phyloP scores from a whole-genome alignment of 495 filamentous ascomycete genomes.

The Xylaria scruposa region DNA sequence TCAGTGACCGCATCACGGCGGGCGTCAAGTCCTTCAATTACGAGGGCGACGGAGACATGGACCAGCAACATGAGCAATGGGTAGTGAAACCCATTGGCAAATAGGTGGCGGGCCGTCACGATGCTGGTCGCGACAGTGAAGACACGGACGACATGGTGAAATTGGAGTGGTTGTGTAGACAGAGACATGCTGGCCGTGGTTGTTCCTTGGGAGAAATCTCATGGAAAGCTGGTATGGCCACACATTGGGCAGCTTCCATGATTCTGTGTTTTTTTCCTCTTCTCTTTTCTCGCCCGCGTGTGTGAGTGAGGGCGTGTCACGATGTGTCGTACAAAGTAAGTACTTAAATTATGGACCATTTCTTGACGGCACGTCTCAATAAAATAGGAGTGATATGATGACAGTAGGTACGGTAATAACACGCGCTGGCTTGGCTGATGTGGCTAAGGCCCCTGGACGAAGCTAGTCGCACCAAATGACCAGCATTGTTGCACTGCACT shows the following conservation, averaged over 20 bases:
- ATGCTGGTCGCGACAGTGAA: conserved; percentile 22
- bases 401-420: not conserved
- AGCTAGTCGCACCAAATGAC: conserved; percentile 12
- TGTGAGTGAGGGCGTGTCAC: not conserved
- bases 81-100: conserved; percentile 23
- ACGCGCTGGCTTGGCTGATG: not conserved
- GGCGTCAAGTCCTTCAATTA: conserved; percentile 1
- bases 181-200: conserved; percentile 16
- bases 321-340: not conserved
- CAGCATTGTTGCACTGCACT: not conserved
- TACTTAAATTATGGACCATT: no score
- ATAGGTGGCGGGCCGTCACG: conserved; percentile 27
- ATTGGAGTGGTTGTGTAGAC: conserved; percentile 9
- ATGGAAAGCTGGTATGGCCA: conserved; percentile 5
- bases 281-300: not conserved
- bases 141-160: conserved; percentile 23
- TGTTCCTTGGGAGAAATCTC: conserved; percentile 8
- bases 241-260: conserved; percentile 21
- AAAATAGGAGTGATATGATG: conserved; percentile 17
- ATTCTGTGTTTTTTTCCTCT: not conserved
- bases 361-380: not conserved
- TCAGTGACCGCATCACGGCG: not conserved
- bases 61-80: conserved; percentile 26
- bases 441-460: not conserved
- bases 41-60: conserved; percentile 23